phyloP scores from a whole-genome alignment of 2,329 filamentous ascomycete genomes.

The Aureobasidium leucospermi region DNA sequence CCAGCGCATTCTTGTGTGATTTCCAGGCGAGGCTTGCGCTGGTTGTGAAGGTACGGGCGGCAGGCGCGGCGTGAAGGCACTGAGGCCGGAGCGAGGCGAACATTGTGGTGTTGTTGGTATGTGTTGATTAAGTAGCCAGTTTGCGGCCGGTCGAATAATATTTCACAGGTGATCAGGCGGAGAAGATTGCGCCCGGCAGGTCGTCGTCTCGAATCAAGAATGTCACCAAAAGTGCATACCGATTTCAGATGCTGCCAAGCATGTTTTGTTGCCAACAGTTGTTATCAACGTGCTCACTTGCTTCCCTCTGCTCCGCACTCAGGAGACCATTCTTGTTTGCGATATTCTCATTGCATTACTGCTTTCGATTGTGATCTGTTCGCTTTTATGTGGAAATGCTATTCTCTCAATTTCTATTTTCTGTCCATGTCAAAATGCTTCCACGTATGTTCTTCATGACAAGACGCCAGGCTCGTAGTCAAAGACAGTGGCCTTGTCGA shows the following conservation, averaged over 20 bases:
- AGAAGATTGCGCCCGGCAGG: background rate
- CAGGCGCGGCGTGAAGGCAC: background rate
- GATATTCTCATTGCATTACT: no score
- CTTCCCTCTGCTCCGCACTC: no score
- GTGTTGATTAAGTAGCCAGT: background rate
- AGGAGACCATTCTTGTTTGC: no score
- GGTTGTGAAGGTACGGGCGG: conserved; percentile 25
- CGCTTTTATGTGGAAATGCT: no score
- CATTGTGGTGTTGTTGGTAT: background rate
- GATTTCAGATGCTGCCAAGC: background rate
- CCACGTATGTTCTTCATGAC: conserved; percentile 22
- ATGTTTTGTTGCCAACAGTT: background rate
- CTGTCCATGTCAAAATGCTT: no score
- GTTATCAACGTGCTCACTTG: background rate
- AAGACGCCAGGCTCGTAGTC: conserved; percentile 53
- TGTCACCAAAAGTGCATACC: background rate
- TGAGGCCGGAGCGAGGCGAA: conserved; percentile 5
- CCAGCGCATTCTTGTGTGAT: conserved; percentile 18
- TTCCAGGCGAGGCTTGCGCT: conserved; percentile 18
- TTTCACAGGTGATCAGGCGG: background rate
- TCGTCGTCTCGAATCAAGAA: background rate
- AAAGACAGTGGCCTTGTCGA: conserved; percentile 51
- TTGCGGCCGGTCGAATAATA: background rate
- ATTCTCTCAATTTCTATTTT: no score
- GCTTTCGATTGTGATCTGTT: no score